Evolutionary conservation across 352 stramenopile genomes (phyloP), one percentile per base, ranked within the genome.

Genomic region (Globisporangium takayamanum): DNA sequence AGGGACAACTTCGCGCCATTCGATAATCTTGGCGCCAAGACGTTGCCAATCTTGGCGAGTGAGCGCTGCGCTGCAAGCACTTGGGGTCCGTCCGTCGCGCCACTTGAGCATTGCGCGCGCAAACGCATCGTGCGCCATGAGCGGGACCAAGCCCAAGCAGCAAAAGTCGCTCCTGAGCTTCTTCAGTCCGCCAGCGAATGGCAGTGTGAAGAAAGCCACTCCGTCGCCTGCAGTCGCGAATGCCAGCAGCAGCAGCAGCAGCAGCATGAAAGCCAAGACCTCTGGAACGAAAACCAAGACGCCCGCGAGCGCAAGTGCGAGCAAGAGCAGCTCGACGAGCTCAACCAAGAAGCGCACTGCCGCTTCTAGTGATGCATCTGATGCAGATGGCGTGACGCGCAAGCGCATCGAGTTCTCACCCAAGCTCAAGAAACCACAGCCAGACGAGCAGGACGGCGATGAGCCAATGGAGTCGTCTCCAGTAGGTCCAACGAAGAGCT

Each of bases 101-200:
- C 12, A 16, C n/a, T 5, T 8, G 45, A 37, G n/a, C 25, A 39
- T 42, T 2, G 8, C 37, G 48, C 10, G 47, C 12, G 33, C 28
- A 33, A 52, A 42, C 18, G 26, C 50, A n/a, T 36, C 11, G 20
- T 47, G 6, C 37, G 46, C 25, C 53, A 62, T 44, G 51, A 61
- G 25, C 44, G 70, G 65, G 39, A 64, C 53, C 47, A 87, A 74
- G 53, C 51, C 56, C 0, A 83, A 80, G 71, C 74, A 84, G 61
- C 83, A 94, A 72, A 88, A 86, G 66, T 86, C 81, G 50, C 63
- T 94, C 58, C 73, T 94, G 61, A 89, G 68, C 69, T 94, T 94
- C 81, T 94, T 94, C 69, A 92, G 81, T 47, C 80, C 84, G 58
- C 80, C 79, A 33, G 53, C 73, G 49, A 62, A 64, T 39, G 64